Conservation (phyloP, 192 early-diverging fungal species). For the Fimicolochytrium jonesii region DNA sequence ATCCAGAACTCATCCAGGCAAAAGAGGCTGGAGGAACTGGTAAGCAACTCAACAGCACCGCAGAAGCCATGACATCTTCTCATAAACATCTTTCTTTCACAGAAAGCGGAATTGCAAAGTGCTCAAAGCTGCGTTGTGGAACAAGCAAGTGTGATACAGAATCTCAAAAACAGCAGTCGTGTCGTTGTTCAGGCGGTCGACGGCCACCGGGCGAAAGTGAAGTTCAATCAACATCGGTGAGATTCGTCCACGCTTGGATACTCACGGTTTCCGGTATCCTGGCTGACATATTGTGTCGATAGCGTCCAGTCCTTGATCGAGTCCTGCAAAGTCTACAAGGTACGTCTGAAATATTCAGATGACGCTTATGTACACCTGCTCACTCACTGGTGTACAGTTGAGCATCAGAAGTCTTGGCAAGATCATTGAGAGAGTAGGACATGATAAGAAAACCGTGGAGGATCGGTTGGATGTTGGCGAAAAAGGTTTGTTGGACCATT, state of each 20-base stretch:
- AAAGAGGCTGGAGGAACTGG: constrained; percentile 14
- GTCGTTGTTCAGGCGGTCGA: constrained; percentile 13
- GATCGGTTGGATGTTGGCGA: background rate
- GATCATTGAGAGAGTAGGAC: constrained; percentile 8
- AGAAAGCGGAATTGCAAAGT: constrained; percentile 21
- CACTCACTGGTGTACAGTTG: background rate
- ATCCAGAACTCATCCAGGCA: constrained; percentile 15
- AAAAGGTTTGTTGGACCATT: background rate
- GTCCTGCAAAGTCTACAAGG: constrained; percentile 20
- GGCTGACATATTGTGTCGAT: background rate
- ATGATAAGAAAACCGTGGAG: background rate
- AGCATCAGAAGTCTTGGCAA: constrained; percentile 16
- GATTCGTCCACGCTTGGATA: background rate
- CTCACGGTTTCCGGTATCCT: background rate
- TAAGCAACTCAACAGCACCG: background rate
- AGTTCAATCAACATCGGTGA: constrained; percentile 18
- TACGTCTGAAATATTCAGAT: background rate
- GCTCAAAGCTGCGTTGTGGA: constrained; percentile 12
- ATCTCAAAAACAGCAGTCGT: constrained; percentile 19
- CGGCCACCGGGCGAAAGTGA: constrained; percentile 18
- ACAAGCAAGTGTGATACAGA: constrained; percentile 8
- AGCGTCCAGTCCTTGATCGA: constrained; percentile 17
- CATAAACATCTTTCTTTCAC: background rate
- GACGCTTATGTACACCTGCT: background rate
- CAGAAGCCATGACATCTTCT: background rate